Base-by-base conservation (phyloP, 179 eudicot genomes). In the Actinidia arguta region DNA sequence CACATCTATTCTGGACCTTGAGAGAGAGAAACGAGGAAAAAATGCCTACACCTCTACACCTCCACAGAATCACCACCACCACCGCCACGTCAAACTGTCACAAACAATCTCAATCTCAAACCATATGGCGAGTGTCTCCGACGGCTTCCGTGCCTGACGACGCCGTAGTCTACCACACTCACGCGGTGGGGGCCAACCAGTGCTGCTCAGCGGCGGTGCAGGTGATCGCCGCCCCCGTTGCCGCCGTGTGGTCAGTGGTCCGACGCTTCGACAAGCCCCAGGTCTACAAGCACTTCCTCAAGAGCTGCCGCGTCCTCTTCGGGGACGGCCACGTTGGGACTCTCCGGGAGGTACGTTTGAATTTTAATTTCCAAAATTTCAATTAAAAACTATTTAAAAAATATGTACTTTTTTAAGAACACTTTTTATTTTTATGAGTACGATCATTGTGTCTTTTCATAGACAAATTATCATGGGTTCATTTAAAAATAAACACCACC, bases 251-350 rank as follows among this genome's bases (percentile, higher is more conserved):
- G 98, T 89, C 97, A 31, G 86, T 94, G 22, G 88, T 94, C 67
- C 96, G 97, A 54, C 92, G 92, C 22, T 94, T 94, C 90, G 95
- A 93, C 83, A 85, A 90, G 56, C 98, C 98, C 0, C 97, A 94
- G 25, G 85, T 89, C 3, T 94, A 94, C 92, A 94, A 94, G 76
- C 92, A 92, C 88, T 94, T 94, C 84, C 87, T 94, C 80, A 90
- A 89, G 36, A 86, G 90, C 85, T 94, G 98, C 84, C 90, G 91
- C 79, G 90, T 94, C 82, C 87, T 93, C 71, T 83, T 80, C 73
- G 95, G 95, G 1, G 91, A 92, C 82, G 95, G 95, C 22, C 76
- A 86, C 76, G 92, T 94, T 62, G 97, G 97, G 31, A 88, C 91
- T 20, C 88, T 94, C 78, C 81, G 95, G 3, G 94, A 91, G 58